These are phyloP conservation scores for Murraya koenigii DNA, from an alignment of 345 rosid genomes.

Conservation along the genomic window DNA sequence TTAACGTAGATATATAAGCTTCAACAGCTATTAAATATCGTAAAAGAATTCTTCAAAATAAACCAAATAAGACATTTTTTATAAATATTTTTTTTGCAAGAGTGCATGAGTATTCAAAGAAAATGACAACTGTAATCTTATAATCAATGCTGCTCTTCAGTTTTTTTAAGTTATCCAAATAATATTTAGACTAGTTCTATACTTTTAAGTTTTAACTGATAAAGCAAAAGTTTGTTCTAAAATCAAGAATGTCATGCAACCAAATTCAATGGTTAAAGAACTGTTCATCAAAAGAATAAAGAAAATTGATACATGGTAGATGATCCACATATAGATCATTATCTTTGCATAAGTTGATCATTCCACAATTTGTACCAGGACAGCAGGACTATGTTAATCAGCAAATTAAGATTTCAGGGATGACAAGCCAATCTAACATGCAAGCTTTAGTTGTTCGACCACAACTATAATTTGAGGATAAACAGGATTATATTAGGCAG, in stretches of 20 bases:
- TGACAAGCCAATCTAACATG: background rate
- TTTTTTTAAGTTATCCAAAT: background rate
- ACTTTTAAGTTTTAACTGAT: background rate
- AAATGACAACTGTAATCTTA: background rate
- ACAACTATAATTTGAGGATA: background rate
- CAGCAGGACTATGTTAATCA: background rate
- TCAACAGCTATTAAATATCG: background rate
- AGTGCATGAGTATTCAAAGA: background rate
- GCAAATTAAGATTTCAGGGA: background rate
- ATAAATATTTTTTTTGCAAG: background rate
- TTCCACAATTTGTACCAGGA: background rate
- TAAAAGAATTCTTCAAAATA: background rate
- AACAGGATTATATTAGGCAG: conserved; percentile 1
- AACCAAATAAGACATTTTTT: background rate
- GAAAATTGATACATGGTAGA: background rate
- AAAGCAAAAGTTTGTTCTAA: background rate
- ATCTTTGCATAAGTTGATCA: background rate
- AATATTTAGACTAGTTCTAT: background rate
- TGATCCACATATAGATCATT: background rate
- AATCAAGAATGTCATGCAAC: background rate
- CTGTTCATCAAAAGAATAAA: background rate
- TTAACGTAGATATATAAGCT: background rate
- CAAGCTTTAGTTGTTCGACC: background rate
- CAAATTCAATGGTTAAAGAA: background rate
- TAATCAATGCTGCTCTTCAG: background rate